Evolutionary conservation across 2,329 filamentous ascomycete genomes (phyloP), one percentile per base, ranked within the genome.

Genomic region (Hypoxylon sp.): DNA sequence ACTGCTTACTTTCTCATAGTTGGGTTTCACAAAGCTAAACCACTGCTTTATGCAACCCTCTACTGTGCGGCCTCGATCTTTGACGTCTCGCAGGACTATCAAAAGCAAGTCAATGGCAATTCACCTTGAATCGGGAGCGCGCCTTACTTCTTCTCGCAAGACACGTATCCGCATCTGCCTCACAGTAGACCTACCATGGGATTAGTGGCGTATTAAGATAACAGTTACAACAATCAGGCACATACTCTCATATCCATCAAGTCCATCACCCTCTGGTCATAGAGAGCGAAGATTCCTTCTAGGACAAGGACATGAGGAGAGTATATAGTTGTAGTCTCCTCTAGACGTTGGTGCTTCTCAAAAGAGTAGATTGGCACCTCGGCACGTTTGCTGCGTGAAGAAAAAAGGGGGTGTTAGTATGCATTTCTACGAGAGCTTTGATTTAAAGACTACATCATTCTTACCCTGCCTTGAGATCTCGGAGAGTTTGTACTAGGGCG

Each of bases 41-140:
- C 96, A 99, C 79, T 99, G 96, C 80, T 98, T 98, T 79, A 99
- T 94, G 75, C 94, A 95, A 43, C 96, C 96, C 77, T 98, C 92
- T 62, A 98, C 92, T 75, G 97, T 95, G 76, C 96, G 88, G 2
- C 93, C 95, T 75, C 96, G 90, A 75, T 97, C 93, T 74, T 89
- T 89, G 21, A 98, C 93, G 80, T 99, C 96, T 75, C 96, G 91
- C 38, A 93, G 83, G 72, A 97, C 91, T 94, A 68, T 55, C 72
- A 28, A 28, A 59, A 13, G 38, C 59, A 57, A 67, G 51, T 69
- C 68, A 71, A 49, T 13, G 57, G 32, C 2, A 6, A 34, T 41
- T 49, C 21, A 7, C 19, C 32, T 58, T 34, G 57, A n/a, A 57
- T 78, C 28, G 41, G 9, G 34, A 21, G n/a, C 48, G 19, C 2